These are phyloP conservation scores for Colletotrichum truncatum DNA, from an alignment of 2,329 filamentous ascomycete species.

Conservation along the genomic window DNA sequence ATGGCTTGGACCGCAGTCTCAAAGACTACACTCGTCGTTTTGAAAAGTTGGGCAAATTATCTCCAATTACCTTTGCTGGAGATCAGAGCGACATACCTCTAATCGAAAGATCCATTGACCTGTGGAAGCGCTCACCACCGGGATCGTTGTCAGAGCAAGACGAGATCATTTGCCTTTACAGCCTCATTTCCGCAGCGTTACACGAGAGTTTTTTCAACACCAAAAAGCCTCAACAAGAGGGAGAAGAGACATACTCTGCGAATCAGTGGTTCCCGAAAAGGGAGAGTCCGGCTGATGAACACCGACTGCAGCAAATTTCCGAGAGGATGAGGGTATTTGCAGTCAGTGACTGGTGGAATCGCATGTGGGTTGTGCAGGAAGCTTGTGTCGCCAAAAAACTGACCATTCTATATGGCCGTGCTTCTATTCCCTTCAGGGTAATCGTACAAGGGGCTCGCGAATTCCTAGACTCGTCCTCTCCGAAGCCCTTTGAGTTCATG, in stretches of 20 bases:
- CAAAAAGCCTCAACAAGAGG: too few relatives aligned
- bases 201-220: not conserved
- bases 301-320: not conserved
- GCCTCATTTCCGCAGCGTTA: not conserved
- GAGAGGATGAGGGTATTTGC: conserved; percentile 12
- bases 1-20: conserved; percentile 19
- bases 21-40: conserved; percentile 6
- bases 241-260: accelerated
- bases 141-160: not conserved
- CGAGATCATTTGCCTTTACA: conserved; percentile 2
- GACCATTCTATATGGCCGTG: conserved; percentile 9
- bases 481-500: not conserved
- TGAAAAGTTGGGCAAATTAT: not conserved
- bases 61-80: not conserved
- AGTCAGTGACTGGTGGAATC: conserved; percentile 23
- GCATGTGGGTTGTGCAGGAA: conserved; percentile 33
- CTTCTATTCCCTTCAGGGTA: not conserved
- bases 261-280: not conserved
- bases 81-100: not conserved
- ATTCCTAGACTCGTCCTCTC: not conserved
- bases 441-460: not conserved
- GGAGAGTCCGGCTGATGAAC: not conserved
- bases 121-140: not conserved
- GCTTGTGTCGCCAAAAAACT: conserved; percentile 23
- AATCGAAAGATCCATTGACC: not conserved